These are phyloP conservation scores for Tetragonia tetragonoides DNA, from an alignment of 148 eudicot genomes.

Conservation along the genomic window DNA sequence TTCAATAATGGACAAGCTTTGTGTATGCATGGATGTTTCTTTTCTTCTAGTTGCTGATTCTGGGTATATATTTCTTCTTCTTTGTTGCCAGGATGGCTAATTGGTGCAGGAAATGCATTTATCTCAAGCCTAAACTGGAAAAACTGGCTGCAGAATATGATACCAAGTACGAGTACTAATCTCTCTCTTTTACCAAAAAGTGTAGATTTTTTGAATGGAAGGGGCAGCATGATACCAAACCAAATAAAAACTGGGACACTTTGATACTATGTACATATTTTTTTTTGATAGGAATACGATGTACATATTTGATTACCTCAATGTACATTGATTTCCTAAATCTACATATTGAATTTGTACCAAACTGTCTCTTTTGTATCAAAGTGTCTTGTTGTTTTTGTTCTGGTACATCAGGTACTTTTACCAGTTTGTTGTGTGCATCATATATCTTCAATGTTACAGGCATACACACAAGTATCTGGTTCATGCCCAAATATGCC, in stretches of 20 bases:
- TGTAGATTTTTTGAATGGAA: neutral
- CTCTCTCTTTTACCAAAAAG: neutral
- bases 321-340: neutral
- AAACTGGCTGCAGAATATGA: constrained; percentile 89
- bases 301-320: neutral
- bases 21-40: neutral
- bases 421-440: neutral
- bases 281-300: no score
- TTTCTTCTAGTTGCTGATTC: neutral
- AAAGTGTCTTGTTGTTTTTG: constrained; percentile 2
- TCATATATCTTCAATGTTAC: neutral
- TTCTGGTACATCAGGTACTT: neutral
- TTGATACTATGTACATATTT: neutral
- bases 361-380: neutral
- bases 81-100: constrained; percentile 66
- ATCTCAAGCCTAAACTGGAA: constrained; percentile 89
- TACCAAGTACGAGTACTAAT: constrained; percentile 47
- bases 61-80: neutral
- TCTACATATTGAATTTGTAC: neutral
- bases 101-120: constrained; percentile 98
- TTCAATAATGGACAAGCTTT: neutral
- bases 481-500: neutral
- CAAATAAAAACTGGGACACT: neutral
- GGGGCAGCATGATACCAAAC: neutral
- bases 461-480: neutral